A percentile compares a stretch with the other conserved stretches of the same genome.
Evolutionary conservation across 1,284 basidiomycete species (phyloP).

Genomic region (Pseudozyma tsukubaensis): DNA sequence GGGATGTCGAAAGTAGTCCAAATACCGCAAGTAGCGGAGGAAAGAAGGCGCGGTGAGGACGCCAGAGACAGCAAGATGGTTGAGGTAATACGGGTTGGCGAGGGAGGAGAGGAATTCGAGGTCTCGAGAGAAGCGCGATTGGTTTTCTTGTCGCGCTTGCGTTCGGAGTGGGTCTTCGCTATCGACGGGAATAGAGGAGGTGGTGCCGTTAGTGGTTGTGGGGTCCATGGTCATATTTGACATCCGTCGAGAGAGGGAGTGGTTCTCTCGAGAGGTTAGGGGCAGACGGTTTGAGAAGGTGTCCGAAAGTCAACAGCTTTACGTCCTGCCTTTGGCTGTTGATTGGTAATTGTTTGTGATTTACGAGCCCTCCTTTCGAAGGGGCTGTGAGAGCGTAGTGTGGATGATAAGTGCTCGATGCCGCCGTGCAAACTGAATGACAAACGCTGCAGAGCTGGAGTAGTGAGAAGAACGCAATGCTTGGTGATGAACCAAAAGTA

Average conservation of each 20-base stretch:
- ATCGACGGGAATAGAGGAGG: too few relatives aligned
- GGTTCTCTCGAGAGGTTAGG: too few relatives aligned
- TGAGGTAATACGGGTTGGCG: constrained; percentile 62
- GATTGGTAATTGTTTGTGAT: background rate
- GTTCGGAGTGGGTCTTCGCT: background rate
- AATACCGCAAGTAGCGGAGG: constrained; percentile 55
- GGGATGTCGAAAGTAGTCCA: constrained; percentile 60
- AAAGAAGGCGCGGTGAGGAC: constrained; percentile 51
- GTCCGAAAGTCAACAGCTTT: too few relatives aligned
- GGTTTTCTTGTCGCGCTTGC: constrained; percentile 38
- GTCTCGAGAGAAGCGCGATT: constrained; percentile 58
- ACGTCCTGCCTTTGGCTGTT: too few relatives aligned
- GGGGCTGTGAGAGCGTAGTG: background rate
- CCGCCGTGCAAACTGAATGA: too few relatives aligned
- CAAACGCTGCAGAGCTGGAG: too few relatives aligned
- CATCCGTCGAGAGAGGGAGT: too few relatives aligned
- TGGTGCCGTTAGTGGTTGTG: background rate
- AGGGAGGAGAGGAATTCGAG: constrained; percentile 64
- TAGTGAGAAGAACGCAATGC: too few relatives aligned
- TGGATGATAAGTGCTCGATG: too few relatives aligned
- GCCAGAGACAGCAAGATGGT: constrained; percentile 54
- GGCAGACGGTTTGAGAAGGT: background rate
- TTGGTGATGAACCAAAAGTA: background rate
- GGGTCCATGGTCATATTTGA: constrained; percentile 4
- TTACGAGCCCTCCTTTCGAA: background rate